Evolutionary conservation across 2,329 filamentous ascomycete genomes (phyloP).

Genomic region (Aspergillus eucalypticola): DNA sequence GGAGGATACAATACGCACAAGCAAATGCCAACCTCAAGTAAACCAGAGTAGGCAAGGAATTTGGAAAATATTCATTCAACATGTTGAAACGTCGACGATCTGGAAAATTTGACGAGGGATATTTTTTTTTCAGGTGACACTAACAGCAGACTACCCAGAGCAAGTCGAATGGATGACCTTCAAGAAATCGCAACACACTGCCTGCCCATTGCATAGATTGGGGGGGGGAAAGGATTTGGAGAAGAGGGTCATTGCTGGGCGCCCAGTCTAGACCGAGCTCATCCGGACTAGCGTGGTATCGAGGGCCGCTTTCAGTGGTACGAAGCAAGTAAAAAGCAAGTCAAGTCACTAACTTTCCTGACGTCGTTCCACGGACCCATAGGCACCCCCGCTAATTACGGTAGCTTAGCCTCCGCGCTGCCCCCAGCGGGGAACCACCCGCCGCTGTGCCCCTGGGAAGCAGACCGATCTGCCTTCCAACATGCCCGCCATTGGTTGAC

Average conservation of each 20-base stretch:
- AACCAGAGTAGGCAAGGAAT: not conserved
- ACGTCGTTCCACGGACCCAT: not conserved
- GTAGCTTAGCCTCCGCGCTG: conserved; percentile 1
- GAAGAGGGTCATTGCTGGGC: not conserved
- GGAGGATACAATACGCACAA: not conserved
- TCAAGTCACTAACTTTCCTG: not conserved
- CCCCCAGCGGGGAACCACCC: not conserved
- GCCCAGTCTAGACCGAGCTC: not conserved
- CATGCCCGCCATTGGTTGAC: not conserved
- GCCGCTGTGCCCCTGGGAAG: not conserved
- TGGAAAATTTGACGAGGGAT: not conserved
- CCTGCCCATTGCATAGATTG: not conserved
- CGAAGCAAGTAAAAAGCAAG: not conserved
- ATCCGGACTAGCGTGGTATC: not conserved
- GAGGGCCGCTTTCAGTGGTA: not conserved
- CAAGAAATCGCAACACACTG: not conserved
- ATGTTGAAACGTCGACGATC: not conserved
- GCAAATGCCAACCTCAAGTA: not conserved
- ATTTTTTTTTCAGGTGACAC: not conserved
- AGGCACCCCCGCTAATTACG: not conserved
- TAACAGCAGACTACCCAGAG: not conserved
- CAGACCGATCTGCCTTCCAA: not conserved
- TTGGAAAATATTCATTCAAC: not conserved
- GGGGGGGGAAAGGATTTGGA: not conserved
- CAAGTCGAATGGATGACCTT: not conserved